A percentile compares a stretch with the other conserved stretches of the same genome.
phyloP scores from a whole-genome alignment of 176 grass and related monocot genomes.

The Juncus effusus region DNA sequence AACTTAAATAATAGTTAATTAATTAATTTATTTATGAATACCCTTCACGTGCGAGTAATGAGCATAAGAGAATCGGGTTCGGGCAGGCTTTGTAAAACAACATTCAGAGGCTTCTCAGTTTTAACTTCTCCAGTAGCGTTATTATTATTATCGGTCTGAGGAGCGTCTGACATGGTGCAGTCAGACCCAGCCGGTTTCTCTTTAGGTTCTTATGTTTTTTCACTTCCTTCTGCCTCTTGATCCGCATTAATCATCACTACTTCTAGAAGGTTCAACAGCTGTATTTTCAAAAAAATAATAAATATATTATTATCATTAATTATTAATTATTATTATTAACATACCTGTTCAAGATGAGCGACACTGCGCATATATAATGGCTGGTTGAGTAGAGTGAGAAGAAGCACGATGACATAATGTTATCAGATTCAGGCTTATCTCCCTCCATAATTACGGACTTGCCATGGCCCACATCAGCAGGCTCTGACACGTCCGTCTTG shows the following conservation, averaged over 20 bases:
- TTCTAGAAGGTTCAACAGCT: constrained; percentile 94
- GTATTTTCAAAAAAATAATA: constrained; percentile 24
- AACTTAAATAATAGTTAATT: no score
- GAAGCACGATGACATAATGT: constrained; percentile 61
- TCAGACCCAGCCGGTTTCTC: constrained; percentile 72
- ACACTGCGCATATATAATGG: constrained; percentile 97
- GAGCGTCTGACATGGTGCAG: constrained; percentile 39
- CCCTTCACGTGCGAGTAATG: constrained; percentile 98
- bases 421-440: constrained; percentile 43
- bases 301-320: not conserved
- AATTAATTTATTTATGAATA: no score
- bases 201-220: constrained; percentile 39
- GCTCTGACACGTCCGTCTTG: constrained; percentile 38
- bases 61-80: constrained; percentile 75
- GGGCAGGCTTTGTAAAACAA: constrained; percentile 65
- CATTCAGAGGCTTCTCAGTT: constrained; percentile 34
- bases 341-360: constrained; percentile 97
- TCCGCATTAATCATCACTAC: constrained; percentile 87
- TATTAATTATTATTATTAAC: no score
- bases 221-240: constrained; percentile 56
- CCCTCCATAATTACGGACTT: constrained; percentile 66
- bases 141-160: constrained; percentile 36
- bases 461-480: constrained; percentile 53
- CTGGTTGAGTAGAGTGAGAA: constrained; percentile 81
- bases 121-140: constrained; percentile 38